Evolutionary conservation across 2,329 filamentous ascomycete genomes (phyloP).

Genomic region (Aspergillus awamori): DNA sequence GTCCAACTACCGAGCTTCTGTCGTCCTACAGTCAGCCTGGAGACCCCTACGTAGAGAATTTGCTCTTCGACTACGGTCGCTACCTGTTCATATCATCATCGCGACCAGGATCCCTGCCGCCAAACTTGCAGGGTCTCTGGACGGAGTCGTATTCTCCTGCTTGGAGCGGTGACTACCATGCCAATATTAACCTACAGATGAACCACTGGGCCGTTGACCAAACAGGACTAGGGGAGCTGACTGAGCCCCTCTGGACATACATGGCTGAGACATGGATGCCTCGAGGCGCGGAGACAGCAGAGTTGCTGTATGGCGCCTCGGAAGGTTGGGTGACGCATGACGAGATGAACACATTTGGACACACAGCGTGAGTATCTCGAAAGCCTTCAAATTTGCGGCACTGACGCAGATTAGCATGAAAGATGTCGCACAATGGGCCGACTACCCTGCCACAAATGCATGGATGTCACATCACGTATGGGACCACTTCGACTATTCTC

Average conservation of each 20-base stretch:
- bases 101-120: conserved; percentile 54
- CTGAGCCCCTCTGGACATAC: conserved; percentile 55
- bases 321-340: conserved; percentile 60
- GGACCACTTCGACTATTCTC: conserved; percentile 60
- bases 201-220: conserved; percentile 62
- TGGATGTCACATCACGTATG: conserved; percentile 65
- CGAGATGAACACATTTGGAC: conserved; percentile 62
- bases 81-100: conserved; percentile 60
- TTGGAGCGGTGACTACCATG: conserved; percentile 61
- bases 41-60: conserved; percentile 56
- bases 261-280: conserved; percentile 59
- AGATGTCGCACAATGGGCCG: conserved; percentile 44
- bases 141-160: conserved; percentile 48
- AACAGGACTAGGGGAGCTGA: conserved; percentile 52
- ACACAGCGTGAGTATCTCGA: conserved; percentile 45
- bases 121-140: conserved; percentile 63
- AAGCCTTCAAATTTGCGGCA: too few species aligned
- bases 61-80: conserved; percentile 57
- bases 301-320: conserved; percentile 54
- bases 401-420: conserved; percentile 41
- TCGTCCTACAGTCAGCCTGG: conserved; percentile 37
- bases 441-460: conserved; percentile 47
- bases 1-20: conserved; percentile 35
- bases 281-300: conserved; percentile 56
- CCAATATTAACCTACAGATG: conserved; percentile 65